These are phyloP conservation scores for Russula sp. DNA, from an alignment of 768 basidiomycete genomes.

Conservation along the genomic window DNA sequence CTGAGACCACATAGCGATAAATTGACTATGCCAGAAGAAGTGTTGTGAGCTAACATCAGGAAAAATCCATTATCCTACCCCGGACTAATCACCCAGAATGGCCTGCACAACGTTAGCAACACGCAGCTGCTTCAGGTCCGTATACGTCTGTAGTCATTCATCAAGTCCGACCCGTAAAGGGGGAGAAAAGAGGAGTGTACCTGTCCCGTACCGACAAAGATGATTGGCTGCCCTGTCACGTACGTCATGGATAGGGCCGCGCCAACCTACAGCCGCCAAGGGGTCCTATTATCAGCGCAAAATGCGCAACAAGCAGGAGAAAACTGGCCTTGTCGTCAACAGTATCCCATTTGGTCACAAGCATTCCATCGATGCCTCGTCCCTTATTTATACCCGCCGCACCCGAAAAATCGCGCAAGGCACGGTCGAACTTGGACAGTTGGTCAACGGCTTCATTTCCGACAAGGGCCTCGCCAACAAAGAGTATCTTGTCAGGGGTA, in stretches of 20 bases:
- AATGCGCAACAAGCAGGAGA: neutral
- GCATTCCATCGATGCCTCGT: conserved; percentile 95
- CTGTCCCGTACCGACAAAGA: conserved; percentile 98
- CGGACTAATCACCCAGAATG: conserved; percentile 64
- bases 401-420: conserved; percentile 85
- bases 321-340: conserved; percentile 85
- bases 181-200: conserved; percentile 34
- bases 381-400: conserved; percentile 50
- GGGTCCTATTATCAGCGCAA: neutral
- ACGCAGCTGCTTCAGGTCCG: conserved; percentile 83
- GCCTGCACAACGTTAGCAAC: conserved; percentile 93
- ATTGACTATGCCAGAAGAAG: no score
- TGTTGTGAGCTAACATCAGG: neutral
- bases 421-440: conserved; percentile 91
- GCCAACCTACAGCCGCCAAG: conserved; percentile 59
- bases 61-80: neutral
- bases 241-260: conserved; percentile 99
- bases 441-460: conserved; percentile 99
- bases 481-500: conserved; percentile 94
- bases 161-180: neutral
- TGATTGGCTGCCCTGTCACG: conserved; percentile 95
- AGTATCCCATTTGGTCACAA: conserved; percentile 98
- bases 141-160: conserved; percentile 67
- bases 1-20: no score
- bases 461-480: conserved; percentile 96